Conservation (phyloP, 2,329 filamentous ascomycete species). For the Aspergillus chevalieri region DNA sequence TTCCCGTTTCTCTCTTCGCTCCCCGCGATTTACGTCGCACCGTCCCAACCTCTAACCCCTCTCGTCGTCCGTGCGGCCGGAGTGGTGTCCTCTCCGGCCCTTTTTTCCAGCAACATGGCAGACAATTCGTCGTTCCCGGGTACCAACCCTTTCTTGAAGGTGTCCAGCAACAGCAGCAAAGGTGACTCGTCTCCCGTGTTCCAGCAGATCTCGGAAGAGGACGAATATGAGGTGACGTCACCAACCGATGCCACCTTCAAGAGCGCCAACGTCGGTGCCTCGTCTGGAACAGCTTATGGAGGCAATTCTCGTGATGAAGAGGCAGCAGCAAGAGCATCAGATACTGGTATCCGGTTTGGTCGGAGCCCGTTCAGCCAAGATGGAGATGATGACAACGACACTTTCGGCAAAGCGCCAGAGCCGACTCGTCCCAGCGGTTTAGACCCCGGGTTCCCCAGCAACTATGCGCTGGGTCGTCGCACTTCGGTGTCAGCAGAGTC, state of each 20-base stretch:
- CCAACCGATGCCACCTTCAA: slow-evolving; percentile 62
- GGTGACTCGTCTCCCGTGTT: slow-evolving; percentile 45
- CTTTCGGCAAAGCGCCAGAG: slow-evolving; percentile 15
- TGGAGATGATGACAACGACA: slow-evolving; percentile 15
- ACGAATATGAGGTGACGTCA: slow-evolving; percentile 73
- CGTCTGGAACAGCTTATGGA: slow-evolving; percentile 35
- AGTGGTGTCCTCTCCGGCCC: slow-evolving; percentile 24
- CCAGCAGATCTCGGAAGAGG: slow-evolving; percentile 70
- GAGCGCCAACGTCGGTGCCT: slow-evolving; percentile 26
- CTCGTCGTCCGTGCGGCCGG: slow-evolving; percentile 20
- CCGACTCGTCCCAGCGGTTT: slow-evolving; percentile 21
- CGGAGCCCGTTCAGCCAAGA: slow-evolving; percentile 28
- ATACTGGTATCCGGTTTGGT: slow-evolving; percentile 24
- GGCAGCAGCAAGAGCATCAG: slow-evolving; percentile 2
- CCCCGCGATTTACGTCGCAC: slow-evolving; percentile 56
- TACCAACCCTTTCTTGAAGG: slow-evolving; percentile 73
- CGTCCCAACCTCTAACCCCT: slow-evolving; percentile 48
- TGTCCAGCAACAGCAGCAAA: slow-evolving; percentile 56
- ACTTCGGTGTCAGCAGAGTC: slow-evolving; percentile 97
- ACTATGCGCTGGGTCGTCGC: slow-evolving; percentile 89
- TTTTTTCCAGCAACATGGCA: slow-evolving; percentile 51
- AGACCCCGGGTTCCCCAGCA: slow-evolving; percentile 59
- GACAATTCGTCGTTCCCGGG: slow-evolving; percentile 66
- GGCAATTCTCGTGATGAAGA: slow-evolving; percentile 19
- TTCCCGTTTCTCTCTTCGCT: slow-evolving; percentile 49